Percentiles rank a stretch among this genome's conserved stretches.
phyloP scores from a whole-genome alignment of 2,329 filamentous ascomycete species.

The Xylaria sp. region DNA sequence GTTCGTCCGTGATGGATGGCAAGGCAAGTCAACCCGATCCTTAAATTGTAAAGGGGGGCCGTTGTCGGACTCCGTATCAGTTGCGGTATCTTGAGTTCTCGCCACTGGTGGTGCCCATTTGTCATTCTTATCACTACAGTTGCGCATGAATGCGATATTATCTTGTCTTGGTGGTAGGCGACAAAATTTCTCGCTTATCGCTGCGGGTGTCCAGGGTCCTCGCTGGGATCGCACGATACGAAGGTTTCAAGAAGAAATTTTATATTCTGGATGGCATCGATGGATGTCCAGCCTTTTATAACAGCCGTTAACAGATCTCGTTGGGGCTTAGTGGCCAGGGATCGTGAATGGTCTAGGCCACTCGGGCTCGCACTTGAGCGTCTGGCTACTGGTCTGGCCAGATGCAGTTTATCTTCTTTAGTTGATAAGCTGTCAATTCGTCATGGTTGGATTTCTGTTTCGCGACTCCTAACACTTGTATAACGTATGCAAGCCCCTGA shows the following conservation, averaged over 20 bases:
- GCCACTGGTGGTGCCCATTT: conserved; percentile 24
- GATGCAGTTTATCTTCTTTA: conserved; percentile 9
- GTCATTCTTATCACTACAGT: conserved; percentile 28
- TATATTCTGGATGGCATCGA: conserved; percentile 13
- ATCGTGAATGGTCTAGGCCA: conserved; percentile 32
- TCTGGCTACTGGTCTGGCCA: neutral
- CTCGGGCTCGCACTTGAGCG: neutral
- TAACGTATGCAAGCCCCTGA: conserved; percentile 17
- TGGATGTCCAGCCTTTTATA: conserved; percentile 35
- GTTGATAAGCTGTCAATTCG: conserved; percentile 3
- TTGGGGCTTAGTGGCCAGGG: conserved; percentile 31
- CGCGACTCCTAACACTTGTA: conserved; percentile 3
- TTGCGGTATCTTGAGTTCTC: conserved; percentile 16
- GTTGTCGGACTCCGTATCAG: conserved; percentile 37
- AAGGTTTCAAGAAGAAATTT: conserved; percentile 18
- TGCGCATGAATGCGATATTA: conserved; percentile 12
- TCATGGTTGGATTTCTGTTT: conserved; percentile 10
- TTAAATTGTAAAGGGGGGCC: conserved; percentile 38
- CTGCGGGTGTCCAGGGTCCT: conserved; percentile 12
- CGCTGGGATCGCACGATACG: conserved; percentile 28
- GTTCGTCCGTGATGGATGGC: conserved; percentile 8
- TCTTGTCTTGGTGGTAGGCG: conserved; percentile 26
- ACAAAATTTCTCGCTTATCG: conserved; percentile 1
- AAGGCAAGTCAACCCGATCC: conserved; percentile 19
- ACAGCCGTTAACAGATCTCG: conserved; percentile 8